Conservation (phyloP, 2,329 filamentous ascomycete genomes). For the Talaromyces sp. region DNA sequence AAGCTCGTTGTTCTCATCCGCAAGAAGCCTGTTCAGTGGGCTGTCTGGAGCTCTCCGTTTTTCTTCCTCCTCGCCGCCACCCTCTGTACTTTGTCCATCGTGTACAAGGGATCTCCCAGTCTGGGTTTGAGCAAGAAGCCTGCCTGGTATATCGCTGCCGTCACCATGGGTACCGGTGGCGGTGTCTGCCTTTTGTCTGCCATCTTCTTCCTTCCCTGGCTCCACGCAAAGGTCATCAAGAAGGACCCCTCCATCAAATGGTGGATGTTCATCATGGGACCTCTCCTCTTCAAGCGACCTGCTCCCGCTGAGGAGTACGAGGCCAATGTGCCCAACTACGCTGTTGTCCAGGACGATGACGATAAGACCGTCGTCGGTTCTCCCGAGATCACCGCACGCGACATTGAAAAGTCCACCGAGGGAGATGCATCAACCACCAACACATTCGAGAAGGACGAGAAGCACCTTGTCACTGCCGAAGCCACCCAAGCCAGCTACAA, state of each 20-base stretch:
- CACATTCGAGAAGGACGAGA: conserved; percentile 30
- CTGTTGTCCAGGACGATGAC: conserved; percentile 65
- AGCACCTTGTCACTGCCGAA: conserved; percentile 46
- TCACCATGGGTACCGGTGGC: conserved; percentile 61
- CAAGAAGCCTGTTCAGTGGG: conserved; percentile 67
- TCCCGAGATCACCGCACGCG: background rate
- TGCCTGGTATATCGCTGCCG: conserved; percentile 61
- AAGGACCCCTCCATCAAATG: conserved; percentile 62
- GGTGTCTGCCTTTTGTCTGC: conserved; percentile 58
- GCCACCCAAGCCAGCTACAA: conserved; percentile 57
- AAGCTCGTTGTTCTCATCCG: conserved; percentile 68
- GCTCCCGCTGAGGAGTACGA: conserved; percentile 51
- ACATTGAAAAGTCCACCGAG: background rate
- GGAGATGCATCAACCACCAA: background rate
- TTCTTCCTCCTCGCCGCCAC: conserved; percentile 74
- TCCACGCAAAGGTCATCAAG: conserved; percentile 65
- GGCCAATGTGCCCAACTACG: conserved; percentile 68
- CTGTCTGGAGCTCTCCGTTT: conserved; percentile 68
- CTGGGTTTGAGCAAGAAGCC: conserved; percentile 64
- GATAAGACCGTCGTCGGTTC: conserved; percentile 34
- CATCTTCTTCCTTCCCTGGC: conserved; percentile 70
- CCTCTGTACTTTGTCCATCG: conserved; percentile 70
- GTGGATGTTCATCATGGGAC: conserved; percentile 61
- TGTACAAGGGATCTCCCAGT: conserved; percentile 74
- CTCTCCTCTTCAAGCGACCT: conserved; percentile 60